These are phyloP conservation scores for Thermochaetoides thermophila DNA, from an alignment of 495 filamentous ascomycete species.

Conservation along the genomic window DNA sequence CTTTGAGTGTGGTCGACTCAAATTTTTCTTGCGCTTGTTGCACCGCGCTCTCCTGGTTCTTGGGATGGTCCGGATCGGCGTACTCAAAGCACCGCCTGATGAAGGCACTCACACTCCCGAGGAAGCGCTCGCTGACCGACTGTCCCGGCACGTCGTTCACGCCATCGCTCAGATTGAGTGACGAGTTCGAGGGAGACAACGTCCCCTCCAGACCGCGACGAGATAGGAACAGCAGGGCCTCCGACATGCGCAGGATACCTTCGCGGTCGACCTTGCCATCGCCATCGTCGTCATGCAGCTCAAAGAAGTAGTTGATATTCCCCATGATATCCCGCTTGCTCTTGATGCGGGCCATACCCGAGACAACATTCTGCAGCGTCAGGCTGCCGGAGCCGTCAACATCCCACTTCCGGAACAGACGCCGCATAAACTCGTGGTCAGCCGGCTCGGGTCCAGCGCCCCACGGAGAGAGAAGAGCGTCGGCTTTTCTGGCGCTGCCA, in stretches of 20 bases:
- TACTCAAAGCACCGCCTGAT: constrained; percentile 96
- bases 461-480: constrained; percentile 48
- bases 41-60: constrained; percentile 28
- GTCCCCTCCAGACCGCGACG: constrained; percentile 68
- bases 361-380: constrained; percentile 79
- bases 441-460: constrained; percentile 68
- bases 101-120: constrained; percentile 85
- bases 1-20: constrained; percentile 11
- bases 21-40: constrained; percentile 1
- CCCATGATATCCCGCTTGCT: constrained; percentile 92
- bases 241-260: constrained; percentile 87
- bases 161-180: constrained; percentile 14
- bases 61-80: constrained; percentile 77
- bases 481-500: constrained; percentile 33
- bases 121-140: constrained; percentile 58
- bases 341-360: constrained; percentile 77
- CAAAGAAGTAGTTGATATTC: constrained; percentile 92
- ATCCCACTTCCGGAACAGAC: constrained; percentile 83
- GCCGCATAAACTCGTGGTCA: constrained; percentile 87
- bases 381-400: constrained; percentile 56
- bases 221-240: constrained; percentile 84
- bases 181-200: constrained; percentile 36
- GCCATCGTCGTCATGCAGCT: constrained; percentile 85
- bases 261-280: constrained; percentile 93
- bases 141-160: constrained; percentile 24